A percentile compares a stretch with the other conserved stretches of the same genome.
Conservation (phyloP, 2,329 filamentous ascomycete species). For the Orbilia brochopaga region DNA sequence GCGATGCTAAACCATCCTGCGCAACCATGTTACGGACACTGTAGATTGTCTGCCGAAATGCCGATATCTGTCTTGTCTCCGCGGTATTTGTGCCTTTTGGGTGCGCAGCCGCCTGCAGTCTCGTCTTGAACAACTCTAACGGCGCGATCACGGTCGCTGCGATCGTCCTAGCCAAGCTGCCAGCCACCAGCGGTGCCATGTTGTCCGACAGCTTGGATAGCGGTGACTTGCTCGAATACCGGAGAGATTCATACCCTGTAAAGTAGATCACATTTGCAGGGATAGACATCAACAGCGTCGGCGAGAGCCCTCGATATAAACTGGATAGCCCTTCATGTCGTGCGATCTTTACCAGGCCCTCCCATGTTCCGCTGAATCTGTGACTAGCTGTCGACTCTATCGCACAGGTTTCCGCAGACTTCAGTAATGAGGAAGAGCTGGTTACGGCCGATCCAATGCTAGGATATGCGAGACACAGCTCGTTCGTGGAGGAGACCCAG, state of each 20-base stretch:
- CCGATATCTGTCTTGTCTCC: slow-evolving; percentile 56
- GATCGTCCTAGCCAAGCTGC: slow-evolving; percentile 75
- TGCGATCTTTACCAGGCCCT: slow-evolving; percentile 91
- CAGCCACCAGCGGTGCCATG: slow-evolving; percentile 80
- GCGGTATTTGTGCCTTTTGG: slow-evolving; percentile 53
- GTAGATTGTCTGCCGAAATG: slow-evolving; percentile 73
- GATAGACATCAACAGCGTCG: slow-evolving; percentile 90
- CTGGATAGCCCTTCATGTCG: slow-evolving; percentile 86
- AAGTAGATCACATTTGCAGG: slow-evolving; percentile 99
- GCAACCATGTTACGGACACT: slow-evolving; percentile 81
- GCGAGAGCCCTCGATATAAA: slow-evolving; percentile 91
- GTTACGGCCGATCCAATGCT: slow-evolving; percentile 59
- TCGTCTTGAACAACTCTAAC: slow-evolving; percentile 90
- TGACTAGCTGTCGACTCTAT: slow-evolving; percentile 84
- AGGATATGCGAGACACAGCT: slow-evolving; percentile 77
- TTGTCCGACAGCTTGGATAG: slow-evolving; percentile 71
- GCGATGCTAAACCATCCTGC: slow-evolving; percentile 74
- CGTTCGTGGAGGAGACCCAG: slow-evolving; percentile 84
- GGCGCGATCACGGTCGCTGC: slow-evolving; percentile 85
- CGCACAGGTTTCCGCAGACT: slow-evolving; percentile 71
- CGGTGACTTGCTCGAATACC: slow-evolving; percentile 74
- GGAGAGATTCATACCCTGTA: slow-evolving; percentile 94
- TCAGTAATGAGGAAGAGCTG: slow-evolving; percentile 59
- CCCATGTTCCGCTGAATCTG: slow-evolving; percentile 87
- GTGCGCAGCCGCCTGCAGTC: slow-evolving; percentile 77